Conservation (phyloP, 2,329 filamentous ascomycete genomes). For the Ophioceras dolichostomum region DNA sequence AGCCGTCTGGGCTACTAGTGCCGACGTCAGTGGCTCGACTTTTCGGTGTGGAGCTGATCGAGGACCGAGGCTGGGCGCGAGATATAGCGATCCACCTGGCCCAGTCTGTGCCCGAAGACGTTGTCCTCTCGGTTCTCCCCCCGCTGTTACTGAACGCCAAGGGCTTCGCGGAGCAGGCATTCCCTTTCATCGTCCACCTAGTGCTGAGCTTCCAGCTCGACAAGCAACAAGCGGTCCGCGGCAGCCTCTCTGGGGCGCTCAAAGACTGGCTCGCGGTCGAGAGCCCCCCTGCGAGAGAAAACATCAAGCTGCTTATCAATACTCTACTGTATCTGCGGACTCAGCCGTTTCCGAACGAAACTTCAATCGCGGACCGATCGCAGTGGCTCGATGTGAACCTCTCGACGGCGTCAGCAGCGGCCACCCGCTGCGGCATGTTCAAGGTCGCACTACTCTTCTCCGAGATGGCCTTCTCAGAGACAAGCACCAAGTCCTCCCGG, state of each 20-base stretch:
- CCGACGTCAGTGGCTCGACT: constrained; percentile 15
- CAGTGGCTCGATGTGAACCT: constrained; percentile 83
- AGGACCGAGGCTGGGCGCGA: constrained; percentile 45
- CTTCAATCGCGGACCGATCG: constrained; percentile 64
- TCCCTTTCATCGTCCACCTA: constrained; percentile 79
- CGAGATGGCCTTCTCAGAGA: constrained; percentile 55
- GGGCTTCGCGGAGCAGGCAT: constrained; percentile 58
- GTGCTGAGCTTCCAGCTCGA: constrained; percentile 60
- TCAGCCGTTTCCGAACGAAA: constrained; percentile 62
- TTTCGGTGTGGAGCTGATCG: constrained; percentile 26
- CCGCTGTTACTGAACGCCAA: constrained; percentile 53
- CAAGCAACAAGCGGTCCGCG: constrained; percentile 44
- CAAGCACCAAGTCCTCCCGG: constrained; percentile 40
- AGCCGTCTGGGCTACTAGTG: constrained; percentile 8
- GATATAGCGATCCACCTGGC: constrained; percentile 50
- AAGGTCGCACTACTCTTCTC: constrained; percentile 76
- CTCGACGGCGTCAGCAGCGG: constrained; percentile 55
- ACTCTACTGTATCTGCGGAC: constrained; percentile 80
- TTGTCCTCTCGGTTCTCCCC: constrained; percentile 56
- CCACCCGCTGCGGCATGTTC: constrained; percentile 69
- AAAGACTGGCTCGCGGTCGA: constrained; percentile 48
- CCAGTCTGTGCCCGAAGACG: constrained; percentile 45
- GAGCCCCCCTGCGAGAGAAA: constrained; percentile 37
- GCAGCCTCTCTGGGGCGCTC: constrained; percentile 52
- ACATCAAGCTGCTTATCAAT: constrained; percentile 62